Percentiles rank a stretch among this genome's conserved stretches.
Conservation (phyloP, 768 basidiomycete genomes). For the Gymnopilus dilepis region DNA sequence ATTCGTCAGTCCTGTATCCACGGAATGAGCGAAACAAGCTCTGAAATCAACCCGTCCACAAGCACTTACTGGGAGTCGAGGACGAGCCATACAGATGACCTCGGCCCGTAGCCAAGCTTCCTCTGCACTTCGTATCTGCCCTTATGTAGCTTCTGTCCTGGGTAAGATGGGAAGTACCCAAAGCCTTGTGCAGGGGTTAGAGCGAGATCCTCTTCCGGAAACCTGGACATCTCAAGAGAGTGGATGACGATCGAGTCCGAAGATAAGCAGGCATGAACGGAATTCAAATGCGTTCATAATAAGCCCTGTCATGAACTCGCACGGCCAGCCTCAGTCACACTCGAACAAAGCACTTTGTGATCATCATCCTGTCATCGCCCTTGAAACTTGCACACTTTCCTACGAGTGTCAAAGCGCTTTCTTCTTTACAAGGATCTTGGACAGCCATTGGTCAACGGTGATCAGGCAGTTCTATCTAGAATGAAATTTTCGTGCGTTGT, state of each 20-base stretch:
- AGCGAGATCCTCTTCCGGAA: constrained; percentile 26
- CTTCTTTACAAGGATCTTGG: too few relatives aligned
- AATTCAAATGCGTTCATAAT: too few relatives aligned
- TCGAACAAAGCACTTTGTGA: too few relatives aligned
- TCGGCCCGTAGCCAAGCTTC: constrained; percentile 23
- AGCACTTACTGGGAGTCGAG: not conserved
- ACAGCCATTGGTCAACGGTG: too few relatives aligned
- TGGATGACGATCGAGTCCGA: not conserved
- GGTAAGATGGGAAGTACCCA: constrained; percentile 25
- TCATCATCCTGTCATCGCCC: too few relatives aligned
- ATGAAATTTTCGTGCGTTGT: too few relatives aligned
- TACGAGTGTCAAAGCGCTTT: too few relatives aligned
- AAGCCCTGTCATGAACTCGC: too few relatives aligned
- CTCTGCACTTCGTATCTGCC: constrained; percentile 16
- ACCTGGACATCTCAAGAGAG: constrained; percentile 9
- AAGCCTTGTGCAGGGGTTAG: constrained; percentile 15
- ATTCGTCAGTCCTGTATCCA: not conserved
- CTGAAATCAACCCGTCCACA: not conserved
- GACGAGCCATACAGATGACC: constrained; percentile 23
- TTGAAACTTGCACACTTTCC: too few relatives aligned
- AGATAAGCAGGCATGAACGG: not conserved
- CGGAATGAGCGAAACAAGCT: not conserved
- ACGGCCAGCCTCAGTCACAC: too few relatives aligned
- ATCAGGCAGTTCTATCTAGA: too few relatives aligned
- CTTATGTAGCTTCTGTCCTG: constrained; percentile 18